A percentile compares a stretch with the other conserved stretches of the same genome.
Evolutionary conservation across 148 eudicot species (phyloP).

Genomic region (Chenopodium album): DNA sequence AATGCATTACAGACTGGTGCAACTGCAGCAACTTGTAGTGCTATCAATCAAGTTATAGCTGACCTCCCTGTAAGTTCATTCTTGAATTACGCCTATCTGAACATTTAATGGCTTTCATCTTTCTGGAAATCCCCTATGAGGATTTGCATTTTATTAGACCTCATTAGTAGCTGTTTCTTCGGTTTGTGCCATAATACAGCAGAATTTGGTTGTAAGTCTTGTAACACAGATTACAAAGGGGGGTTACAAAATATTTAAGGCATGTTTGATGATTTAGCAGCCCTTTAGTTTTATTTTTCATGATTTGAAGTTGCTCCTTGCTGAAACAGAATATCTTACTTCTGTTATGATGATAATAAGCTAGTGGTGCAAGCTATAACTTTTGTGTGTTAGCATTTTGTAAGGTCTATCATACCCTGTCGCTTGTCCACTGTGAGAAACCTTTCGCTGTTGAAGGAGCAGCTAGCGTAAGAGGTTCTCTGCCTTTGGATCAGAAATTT

Average conservation of each 20-base stretch:
- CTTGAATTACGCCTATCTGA: not conserved
- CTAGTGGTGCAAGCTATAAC: not conserved
- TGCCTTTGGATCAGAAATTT: not conserved
- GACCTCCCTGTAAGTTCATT: conserved; percentile 87
- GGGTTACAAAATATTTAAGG: not conserved
- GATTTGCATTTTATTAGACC: not conserved
- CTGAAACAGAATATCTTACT: not conserved
- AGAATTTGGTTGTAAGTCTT: not conserved
- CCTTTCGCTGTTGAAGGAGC: not conserved
- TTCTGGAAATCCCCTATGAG: not conserved
- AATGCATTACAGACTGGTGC: conserved; percentile 95
- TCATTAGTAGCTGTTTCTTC: not conserved
- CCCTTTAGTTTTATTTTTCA: not conserved
- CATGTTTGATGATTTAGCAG: not conserved
- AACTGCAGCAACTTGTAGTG: conserved; percentile 97
- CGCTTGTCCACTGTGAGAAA: no score
- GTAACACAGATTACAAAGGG: not conserved
- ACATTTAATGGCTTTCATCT: not conserved
- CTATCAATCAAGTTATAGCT: conserved; percentile 84
- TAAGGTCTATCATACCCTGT: not conserved
- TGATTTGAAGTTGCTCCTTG: not conserved
- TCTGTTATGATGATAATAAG: not conserved
- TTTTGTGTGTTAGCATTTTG: not conserved
- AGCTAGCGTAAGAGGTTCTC: not conserved
- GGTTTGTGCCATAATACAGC: not conserved